Conservation (phyloP, 495 filamentous ascomycete genomes). For the Cenococcum geophilum region DNA sequence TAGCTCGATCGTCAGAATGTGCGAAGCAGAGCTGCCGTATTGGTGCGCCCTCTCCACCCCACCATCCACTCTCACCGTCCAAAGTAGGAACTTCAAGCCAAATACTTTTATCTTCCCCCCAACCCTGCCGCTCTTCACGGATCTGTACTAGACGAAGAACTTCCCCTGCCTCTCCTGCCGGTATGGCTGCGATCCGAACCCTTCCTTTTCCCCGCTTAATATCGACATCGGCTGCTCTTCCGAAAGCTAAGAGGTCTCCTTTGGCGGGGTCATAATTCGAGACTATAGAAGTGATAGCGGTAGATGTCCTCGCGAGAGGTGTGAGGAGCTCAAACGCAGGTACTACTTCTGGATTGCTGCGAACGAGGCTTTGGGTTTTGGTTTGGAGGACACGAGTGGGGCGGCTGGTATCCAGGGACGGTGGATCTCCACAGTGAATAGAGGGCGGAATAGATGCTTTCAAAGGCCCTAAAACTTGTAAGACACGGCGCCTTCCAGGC, state of each 20-base stretch:
- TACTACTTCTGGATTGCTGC: slow-evolving; percentile 28
- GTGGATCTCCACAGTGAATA: neutral
- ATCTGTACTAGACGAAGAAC: slow-evolving; percentile 47
- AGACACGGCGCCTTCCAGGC: slow-evolving; percentile 7
- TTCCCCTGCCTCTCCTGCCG: slow-evolving; percentile 48
- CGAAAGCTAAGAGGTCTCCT: slow-evolving; percentile 34
- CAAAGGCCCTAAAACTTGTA: slow-evolving; percentile 19
- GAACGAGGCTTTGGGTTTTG: slow-evolving; percentile 13
- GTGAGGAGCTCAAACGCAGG: slow-evolving; percentile 27
- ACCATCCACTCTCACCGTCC: slow-evolving; percentile 46
- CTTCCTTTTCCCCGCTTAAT: slow-evolving; percentile 5
- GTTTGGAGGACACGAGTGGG: neutral
- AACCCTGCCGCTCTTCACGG: slow-evolving; percentile 41
- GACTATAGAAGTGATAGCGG: slow-evolving; percentile 24
- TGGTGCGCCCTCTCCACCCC: slow-evolving; percentile 50
- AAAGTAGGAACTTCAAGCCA: slow-evolving; percentile 36
- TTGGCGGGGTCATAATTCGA: slow-evolving; percentile 31
- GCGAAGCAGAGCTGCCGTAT: slow-evolving; percentile 64
- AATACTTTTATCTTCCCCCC: slow-evolving; percentile 40
- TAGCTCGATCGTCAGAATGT: slow-evolving; percentile 13
- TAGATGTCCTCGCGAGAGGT: slow-evolving; percentile 27
- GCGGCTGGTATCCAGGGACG: neutral
- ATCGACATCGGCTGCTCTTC: slow-evolving; percentile 28
- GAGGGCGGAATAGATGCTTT: slow-evolving; percentile 2
- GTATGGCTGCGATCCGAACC: slow-evolving; percentile 42